phyloP scores from a whole-genome alignment of 768 basidiomycete genomes.

The Porphyrellus cyaneotinctus region DNA sequence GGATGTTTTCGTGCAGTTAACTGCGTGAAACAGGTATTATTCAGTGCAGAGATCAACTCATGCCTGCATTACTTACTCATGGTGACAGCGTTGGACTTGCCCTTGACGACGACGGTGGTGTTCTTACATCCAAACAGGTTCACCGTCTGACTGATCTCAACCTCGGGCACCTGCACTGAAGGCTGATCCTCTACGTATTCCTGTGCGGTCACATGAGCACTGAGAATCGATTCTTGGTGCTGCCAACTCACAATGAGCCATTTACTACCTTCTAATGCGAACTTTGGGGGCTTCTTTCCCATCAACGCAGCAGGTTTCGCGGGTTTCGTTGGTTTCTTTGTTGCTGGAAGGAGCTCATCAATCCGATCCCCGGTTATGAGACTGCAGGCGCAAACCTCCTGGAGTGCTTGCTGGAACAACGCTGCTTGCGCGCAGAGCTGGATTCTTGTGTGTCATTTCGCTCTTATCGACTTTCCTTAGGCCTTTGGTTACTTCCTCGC shows the following conservation, averaged over 20 bases:
- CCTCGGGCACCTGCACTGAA: conserved; percentile 67
- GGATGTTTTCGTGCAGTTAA: conserved; percentile 84
- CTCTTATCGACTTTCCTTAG: conserved; percentile 92
- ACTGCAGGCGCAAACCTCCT: conserved; percentile 30
- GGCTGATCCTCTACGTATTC: conserved; percentile 89
- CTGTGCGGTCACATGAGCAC: conserved; percentile 37
- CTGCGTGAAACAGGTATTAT: conserved; percentile 37
- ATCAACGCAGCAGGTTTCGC: conserved; percentile 78
- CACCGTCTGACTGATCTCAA: conserved; percentile 75
- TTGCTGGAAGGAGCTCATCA: conserved; percentile 20
- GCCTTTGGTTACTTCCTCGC: conserved; percentile 85
- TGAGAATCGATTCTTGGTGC: neutral
- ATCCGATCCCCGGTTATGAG: neutral
- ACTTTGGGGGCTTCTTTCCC: conserved; percentile 90
- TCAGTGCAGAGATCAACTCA: conserved; percentile 1
- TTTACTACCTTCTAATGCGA: conserved; percentile 86
- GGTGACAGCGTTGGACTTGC: conserved; percentile 93
- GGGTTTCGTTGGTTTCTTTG: conserved; percentile 73
- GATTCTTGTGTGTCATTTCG: conserved; percentile 99
- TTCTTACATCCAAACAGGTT: conserved; percentile 92
- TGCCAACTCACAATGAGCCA: conserved; percentile 75
- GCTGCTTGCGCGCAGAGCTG: conserved; percentile 60
- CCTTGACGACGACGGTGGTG: conserved; percentile 75
- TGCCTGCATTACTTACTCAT: conserved; percentile 49
- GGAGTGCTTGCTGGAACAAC: conserved; percentile 46